These are phyloP conservation scores for Reutealis trisperma DNA, from an alignment of 345 rosid genomes.

Conservation along the genomic window DNA sequence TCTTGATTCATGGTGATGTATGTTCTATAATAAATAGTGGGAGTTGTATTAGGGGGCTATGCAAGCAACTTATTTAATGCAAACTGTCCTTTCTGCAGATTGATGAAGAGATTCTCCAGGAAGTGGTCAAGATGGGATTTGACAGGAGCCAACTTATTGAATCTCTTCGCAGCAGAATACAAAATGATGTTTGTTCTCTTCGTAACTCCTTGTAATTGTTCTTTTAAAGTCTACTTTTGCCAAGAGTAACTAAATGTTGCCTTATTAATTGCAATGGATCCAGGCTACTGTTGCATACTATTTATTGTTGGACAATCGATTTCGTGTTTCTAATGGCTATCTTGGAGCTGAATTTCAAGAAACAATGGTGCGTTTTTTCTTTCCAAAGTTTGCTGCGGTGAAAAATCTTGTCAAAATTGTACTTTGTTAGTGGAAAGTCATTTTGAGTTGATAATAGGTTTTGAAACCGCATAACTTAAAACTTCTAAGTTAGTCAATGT, in stretches of 20 bases:
- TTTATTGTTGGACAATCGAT: slow-evolving; percentile 74
- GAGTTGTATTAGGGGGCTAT: neutral
- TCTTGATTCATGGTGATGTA: neutral
- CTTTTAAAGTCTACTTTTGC: neutral
- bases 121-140: slow-evolving; percentile 74
- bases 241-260: neutral
- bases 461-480: neutral
- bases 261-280: slow-evolving; percentile 14
- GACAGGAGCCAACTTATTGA: slow-evolving; percentile 67
- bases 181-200: slow-evolving; percentile 61
- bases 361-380: slow-evolving; percentile 49
- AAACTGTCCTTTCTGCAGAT: slow-evolving; percentile 50
- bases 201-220: slow-evolving; percentile 9
- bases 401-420: neutral
- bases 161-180: slow-evolving; percentile 75
- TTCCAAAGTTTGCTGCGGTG: neutral
- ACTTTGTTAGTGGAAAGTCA: neutral
- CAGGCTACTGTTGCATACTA: slow-evolving; percentile 98
- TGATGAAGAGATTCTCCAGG: slow-evolving; percentile 84
- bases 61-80: neutral
- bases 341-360: slow-evolving; percentile 80
- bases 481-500: neutral
- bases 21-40: neutral
- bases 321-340: slow-evolving; percentile 72
- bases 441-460: neutral